These are phyloP conservation scores for Sequoia sempervirens DNA, from an alignment of 75 land plant species.

Conservation along the genomic window DNA sequence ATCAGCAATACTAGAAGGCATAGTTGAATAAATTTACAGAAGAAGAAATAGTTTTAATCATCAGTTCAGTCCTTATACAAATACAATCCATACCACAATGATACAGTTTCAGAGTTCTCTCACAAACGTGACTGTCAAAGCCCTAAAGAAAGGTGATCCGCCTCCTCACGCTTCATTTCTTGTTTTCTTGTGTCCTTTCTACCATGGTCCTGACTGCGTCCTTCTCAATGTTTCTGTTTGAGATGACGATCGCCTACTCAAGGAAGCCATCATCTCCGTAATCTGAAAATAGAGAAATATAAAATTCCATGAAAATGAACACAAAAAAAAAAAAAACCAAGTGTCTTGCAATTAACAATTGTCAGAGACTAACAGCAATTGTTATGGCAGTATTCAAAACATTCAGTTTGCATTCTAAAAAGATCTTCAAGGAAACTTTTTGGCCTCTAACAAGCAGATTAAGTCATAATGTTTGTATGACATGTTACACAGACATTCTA, in stretches of 20 bases:
- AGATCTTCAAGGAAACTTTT: background rate
- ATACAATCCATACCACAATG: background rate
- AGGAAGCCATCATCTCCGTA: constrained; percentile 23
- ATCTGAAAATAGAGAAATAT: constrained; percentile 16
- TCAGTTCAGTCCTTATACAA: background rate
- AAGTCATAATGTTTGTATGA: background rate
- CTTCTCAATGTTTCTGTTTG: constrained; percentile 32
- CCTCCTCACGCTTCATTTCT: background rate
- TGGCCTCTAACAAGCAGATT: background rate
- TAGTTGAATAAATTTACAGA: background rate
- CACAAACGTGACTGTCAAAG: background rate
- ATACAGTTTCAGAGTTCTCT: background rate
- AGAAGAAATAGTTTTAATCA: background rate
- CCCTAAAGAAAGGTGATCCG: background rate
- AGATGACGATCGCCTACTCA: constrained; percentile 9
- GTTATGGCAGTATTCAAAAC: background rate
- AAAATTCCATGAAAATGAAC: background rate
- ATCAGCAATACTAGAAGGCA: background rate
- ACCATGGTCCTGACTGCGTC: constrained; percentile 57
- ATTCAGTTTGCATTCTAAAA: background rate
- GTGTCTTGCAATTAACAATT: background rate
- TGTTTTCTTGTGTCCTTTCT: background rate
- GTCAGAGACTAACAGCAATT: background rate
- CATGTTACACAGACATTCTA: background rate
- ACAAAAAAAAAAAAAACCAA: background rate